These are phyloP conservation scores for Cryptosporidium sp. DNA, from an alignment of 169 alveolate species.

Conservation along the genomic window DNA sequence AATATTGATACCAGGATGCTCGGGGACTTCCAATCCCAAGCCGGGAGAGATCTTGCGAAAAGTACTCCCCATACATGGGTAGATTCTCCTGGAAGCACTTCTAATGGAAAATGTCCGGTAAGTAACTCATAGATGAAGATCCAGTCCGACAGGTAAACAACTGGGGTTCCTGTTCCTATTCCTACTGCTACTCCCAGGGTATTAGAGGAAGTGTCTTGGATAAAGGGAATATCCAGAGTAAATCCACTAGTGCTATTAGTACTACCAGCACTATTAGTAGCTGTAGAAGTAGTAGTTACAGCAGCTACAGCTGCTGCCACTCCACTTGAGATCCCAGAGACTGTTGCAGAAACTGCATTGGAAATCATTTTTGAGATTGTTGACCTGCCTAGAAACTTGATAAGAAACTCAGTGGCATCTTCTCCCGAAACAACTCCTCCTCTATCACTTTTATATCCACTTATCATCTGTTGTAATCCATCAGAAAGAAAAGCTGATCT, in stretches of 20 bases:
- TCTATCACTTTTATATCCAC: not conserved
- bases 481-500: not conserved
- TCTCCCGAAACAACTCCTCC: conserved; percentile 5
- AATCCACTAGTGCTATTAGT: not conserved
- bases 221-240: not conserved
- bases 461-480: not conserved
- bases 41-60: conserved; percentile 79
- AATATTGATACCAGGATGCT: conserved; percentile 80
- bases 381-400: conserved; percentile 9
- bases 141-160: conserved; percentile 77
- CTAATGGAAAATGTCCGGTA: conserved; percentile 80
- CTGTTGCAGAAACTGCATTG: conserved; percentile 40
- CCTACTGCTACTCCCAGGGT: too few species aligned
- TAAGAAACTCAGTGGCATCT: conserved; percentile 45
- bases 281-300: not conserved
- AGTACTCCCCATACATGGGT: conserved; percentile 83
- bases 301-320: not conserved
- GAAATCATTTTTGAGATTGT: conserved; percentile 29
- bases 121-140: conserved; percentile 80
- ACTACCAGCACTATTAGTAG: not conserved
- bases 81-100: conserved; percentile 79
- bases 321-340: conserved; percentile 2
- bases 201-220: not conserved
- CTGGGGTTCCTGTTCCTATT: not conserved
- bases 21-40: conserved; percentile 80